Conservation (phyloP, 768 basidiomycete genomes). For the Piloderma croceum region DNA sequence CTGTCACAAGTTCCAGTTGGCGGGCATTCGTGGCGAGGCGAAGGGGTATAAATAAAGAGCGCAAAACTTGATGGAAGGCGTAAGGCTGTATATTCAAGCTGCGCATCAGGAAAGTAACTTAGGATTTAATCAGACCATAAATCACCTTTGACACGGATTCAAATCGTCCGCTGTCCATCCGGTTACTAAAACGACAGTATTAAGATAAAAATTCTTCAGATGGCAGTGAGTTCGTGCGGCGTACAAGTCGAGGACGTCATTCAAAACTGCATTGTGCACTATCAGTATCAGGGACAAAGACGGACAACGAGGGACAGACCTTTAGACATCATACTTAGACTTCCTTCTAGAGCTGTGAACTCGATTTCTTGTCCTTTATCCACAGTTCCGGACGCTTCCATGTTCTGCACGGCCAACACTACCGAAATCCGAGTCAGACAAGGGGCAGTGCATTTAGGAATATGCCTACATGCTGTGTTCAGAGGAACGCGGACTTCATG, state of each 20-base stretch:
- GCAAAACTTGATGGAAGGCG: slow-evolving; percentile 72
- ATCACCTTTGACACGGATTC: slow-evolving; percentile 60
- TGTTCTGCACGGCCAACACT: slow-evolving; percentile 87
- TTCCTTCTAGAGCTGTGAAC: slow-evolving; percentile 79
- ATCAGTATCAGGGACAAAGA: slow-evolving; percentile 5
- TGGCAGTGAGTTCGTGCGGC: too few relatives aligned
- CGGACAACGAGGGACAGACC: slow-evolving; percentile 32
- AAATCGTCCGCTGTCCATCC: slow-evolving; percentile 84
- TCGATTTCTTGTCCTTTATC: slow-evolving; percentile 77
- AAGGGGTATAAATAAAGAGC: slow-evolving; percentile 65
- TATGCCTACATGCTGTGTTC: slow-evolving; percentile 56
- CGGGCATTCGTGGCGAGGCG: slow-evolving; percentile 64
- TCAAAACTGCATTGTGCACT: slow-evolving; percentile 44
- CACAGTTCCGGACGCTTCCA: slow-evolving; percentile 74
- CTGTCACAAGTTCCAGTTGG: slow-evolving; percentile 58
- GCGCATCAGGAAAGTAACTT: slow-evolving; percentile 4
- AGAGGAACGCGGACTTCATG: slow-evolving; percentile 82
- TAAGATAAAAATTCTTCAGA: too few relatives aligned
- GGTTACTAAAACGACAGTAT: slow-evolving; percentile 44
- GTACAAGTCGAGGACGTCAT: slow-evolving; percentile 78
- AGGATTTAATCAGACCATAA: too few relatives aligned
- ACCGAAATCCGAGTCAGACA: slow-evolving; percentile 1
- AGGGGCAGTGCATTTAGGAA: slow-evolving; percentile 1
- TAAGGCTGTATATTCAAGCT: slow-evolving; percentile 44
- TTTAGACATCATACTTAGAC: slow-evolving; percentile 85